Conservation (phyloP, 495 filamentous ascomycete genomes). For the Usnea hakonensis region DNA sequence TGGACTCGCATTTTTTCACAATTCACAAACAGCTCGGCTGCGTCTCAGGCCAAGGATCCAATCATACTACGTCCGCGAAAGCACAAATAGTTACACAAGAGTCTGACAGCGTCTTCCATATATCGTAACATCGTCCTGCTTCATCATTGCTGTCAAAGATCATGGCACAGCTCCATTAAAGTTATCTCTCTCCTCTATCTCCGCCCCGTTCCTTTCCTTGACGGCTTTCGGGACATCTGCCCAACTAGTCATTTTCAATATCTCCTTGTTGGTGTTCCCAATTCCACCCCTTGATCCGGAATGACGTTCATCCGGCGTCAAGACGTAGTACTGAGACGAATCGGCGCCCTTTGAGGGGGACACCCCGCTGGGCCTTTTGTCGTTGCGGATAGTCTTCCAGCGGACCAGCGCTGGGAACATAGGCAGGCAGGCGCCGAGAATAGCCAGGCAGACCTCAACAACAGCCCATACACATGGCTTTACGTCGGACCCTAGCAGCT, state of each 20-base stretch:
- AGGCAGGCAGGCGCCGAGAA: conserved; percentile 13
- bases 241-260: conserved; percentile 4
- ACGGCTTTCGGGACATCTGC: neutral
- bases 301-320: neutral
- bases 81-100: neutral
- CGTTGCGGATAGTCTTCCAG: neutral
- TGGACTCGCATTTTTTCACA: no score
- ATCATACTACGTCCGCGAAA: neutral
- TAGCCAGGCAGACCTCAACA: conserved; percentile 7
- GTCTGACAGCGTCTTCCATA: neutral
- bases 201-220: neutral
- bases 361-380: neutral
- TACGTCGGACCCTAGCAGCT: neutral
- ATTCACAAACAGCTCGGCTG: no score
- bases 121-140: neutral
- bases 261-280: neutral
- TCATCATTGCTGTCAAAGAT: neutral
- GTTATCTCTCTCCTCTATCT: neutral
- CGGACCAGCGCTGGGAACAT: conserved; percentile 1
- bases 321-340: neutral
- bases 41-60: neutral
- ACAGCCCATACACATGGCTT: conserved; percentile 8
- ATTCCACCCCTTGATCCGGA: neutral
- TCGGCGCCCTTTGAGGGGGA: neutral
- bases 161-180: neutral